Base-by-base conservation (phyloP, 75 land plant genomes). In the Sequoia sempervirens region DNA sequence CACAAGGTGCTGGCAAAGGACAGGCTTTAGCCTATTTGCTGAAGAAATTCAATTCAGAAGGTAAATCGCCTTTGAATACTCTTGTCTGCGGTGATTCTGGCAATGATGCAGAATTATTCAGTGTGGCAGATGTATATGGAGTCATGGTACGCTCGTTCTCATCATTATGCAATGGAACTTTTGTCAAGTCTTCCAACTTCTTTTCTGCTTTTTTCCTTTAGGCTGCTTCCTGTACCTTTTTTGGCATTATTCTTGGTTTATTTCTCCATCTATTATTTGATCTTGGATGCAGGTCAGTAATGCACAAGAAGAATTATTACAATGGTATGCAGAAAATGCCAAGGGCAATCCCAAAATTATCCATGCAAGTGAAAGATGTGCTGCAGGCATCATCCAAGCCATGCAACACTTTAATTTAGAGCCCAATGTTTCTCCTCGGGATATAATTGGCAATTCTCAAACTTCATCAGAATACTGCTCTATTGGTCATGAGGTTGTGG, bases 11-110 rank as follows among this genome's bases (percentile, higher is more conserved):
- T 75, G 98, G 99, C 4, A 98, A 98, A 89, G 99, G 99, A 38
- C 94, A 96, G 83, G 99, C 99, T 79, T 92, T 98, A 72, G 96
- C 96, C 40, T 98, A 98, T 86, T 81, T 96, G 81, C 90, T 91
- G 37, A 93, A 90, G 41, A 98, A 96, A 80, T 91, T 98, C 73
- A 90, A 88, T 53, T 41, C 89, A 12, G 92, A 91, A 52, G 97
- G 94, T 40, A 95, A 89, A 78, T 47, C 86, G 34, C 99, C 99
- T 2, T 28, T 28, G 41, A 91, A 90, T 75, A 96, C 97, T 26
- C 96, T 98, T 83, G 99, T 91, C 79, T 98, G 99, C 87, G 99
- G 99, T 68, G 99, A 98, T 84, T 98, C 99, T 83, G 99, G 99
- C 64, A 98, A 98, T 87, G 99, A 98, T 82, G 94, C 94, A 37